Evolutionary conservation across 352 stramenopile species (phyloP), one percentile per base, ranked within the genome.

Genomic region (Blastocystis sp.): DNA sequence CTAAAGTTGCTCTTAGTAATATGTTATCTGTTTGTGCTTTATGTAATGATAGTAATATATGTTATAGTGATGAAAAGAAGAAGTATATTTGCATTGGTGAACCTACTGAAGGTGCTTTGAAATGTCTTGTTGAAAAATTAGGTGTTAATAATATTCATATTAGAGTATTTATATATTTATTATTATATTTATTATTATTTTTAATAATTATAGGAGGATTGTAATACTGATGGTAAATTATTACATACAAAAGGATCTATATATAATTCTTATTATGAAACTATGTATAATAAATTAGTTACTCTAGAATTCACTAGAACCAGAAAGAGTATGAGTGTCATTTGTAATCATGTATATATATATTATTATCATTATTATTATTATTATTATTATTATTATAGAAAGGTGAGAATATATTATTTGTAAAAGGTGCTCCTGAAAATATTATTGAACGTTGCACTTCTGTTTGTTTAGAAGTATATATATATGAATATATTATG

Each of bases 401-500:
- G 65, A 2, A 19, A 3, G 74, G 76, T 49, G 74, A 80, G 58
- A 95, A 95, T 70, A 66, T 92, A 37, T 71, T 97, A 11, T 82
- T 96, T 32, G 88, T 97, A 7, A 99, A 99, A 76, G 92, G 92
- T 43, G 91, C 91, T 10, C 86, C 90, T 0, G 92, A 97, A 70
- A 78, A 87, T 13, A 68, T 99, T 0, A 73, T 98, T 48, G 78
- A 91, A 56, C 81, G 90, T 40, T 99, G 92, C 73, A 83, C 80
- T 13, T 73, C 77, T 69, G 75, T 95, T 10, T 83, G 93, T 72
- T 70, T 93, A 30, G 75, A 77, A 2, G 44, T 55, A 11, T 2
- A 2, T 0, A 1, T 16, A 2, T 16, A n/a, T 9, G 27, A 2
- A n/a, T 21, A 35, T 1, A 37, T n/a, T n/a, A n/a, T n/a, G n/a